These are phyloP conservation scores for Solanum arcanum DNA, from an alignment of 257 asterid species.

Conservation along the genomic window DNA sequence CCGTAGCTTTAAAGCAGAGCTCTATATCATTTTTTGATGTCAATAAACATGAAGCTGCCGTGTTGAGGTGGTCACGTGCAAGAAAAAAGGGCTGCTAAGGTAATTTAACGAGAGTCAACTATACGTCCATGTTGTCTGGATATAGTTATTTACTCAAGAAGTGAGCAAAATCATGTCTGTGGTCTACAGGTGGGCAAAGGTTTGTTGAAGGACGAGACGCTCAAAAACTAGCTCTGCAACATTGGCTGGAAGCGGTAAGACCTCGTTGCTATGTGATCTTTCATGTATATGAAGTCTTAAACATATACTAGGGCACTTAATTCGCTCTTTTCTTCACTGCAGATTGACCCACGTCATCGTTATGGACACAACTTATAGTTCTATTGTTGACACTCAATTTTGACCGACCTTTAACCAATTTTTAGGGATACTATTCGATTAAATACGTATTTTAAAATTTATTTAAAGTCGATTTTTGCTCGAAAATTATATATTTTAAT, in stretches of 20 bases:
- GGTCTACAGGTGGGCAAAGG: constrained; percentile 60
- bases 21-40: constrained; percentile 44
- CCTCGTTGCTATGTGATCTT: neutral
- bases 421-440: too few species aligned
- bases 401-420: too few species aligned
- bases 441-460: too few species aligned
- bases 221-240: constrained; percentile 66
- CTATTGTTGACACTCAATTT: too few species aligned
- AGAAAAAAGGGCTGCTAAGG: constrained; percentile 59
- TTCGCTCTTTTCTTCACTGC: neutral
- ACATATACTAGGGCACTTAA: neutral
- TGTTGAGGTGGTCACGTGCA: constrained; percentile 57
- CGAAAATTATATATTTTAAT: too few species aligned
- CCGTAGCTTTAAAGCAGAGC: constrained; percentile 36
- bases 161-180: neutral
- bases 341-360: constrained; percentile 83
- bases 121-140: neutral
- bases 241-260: constrained; percentile 81
- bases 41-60: constrained; percentile 46
- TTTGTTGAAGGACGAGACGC: constrained; percentile 58
- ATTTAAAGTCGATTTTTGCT: too few species aligned
- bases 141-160: neutral
- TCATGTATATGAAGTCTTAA: neutral
- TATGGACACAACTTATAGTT: constrained; percentile 68
- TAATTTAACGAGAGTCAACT: neutral